These are phyloP conservation scores for Kodamaea restingae DNA, from an alignment of 805 yeast species.

Conservation along the genomic window DNA sequence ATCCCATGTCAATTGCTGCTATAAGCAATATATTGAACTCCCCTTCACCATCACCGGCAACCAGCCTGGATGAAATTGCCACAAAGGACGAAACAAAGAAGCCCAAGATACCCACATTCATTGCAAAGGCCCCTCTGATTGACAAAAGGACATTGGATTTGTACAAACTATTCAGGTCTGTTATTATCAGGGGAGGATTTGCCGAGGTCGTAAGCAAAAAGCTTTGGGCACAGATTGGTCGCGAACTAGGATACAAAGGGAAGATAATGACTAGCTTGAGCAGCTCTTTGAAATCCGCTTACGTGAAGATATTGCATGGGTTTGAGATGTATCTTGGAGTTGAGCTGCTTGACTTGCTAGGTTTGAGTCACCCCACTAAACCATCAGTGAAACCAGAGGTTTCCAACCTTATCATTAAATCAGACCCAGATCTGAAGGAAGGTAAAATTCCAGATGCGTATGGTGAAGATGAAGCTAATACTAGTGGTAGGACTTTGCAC, in stretches of 20 bases:
- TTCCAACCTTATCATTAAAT: no score
- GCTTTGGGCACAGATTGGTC: constrained; percentile 79
- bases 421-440: no score
- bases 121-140: constrained; percentile 54
- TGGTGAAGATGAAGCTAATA: no score
- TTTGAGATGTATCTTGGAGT: constrained; percentile 22
- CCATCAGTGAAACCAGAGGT: neutral
- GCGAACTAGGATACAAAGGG: constrained; percentile 75
- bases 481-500: no score
- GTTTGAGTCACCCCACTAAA: neutral
- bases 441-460: no score
- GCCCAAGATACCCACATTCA: constrained; percentile 18
- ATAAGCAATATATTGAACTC: constrained; percentile 3
- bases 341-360: neutral
- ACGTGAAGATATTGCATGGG: constrained; percentile 40
- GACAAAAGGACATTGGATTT: constrained; percentile 66
- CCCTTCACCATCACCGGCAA: constrained; percentile 1
- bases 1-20: neutral
- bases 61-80: neutral
- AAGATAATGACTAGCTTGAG: constrained; percentile 68
- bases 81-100: constrained; percentile 1
- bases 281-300: constrained; percentile 59
- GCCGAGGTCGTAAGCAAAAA: constrained; percentile 58
- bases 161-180: constrained; percentile 54
- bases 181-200: constrained; percentile 64